Base-by-base conservation (phyloP, 129 eudicot genomes). In the Smallanthus sonchifolius region DNA sequence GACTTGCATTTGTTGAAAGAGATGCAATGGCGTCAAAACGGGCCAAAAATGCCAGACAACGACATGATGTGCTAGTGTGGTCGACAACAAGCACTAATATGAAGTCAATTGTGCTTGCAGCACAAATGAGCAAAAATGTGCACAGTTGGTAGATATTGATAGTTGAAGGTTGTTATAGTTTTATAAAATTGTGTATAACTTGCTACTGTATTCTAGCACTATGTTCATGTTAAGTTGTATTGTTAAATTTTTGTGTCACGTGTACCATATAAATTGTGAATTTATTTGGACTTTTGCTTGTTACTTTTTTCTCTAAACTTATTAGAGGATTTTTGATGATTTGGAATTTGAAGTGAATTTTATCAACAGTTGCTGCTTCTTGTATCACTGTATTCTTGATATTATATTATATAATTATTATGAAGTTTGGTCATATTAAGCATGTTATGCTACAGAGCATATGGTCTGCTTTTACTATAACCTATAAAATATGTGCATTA, bases 11-110 rank as follows among this genome's bases (percentile, higher is more conserved):
- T 85, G 72, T 81, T 16, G 98, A 90, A 81, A 88, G 98, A 86
- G 98, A 94, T 81, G 88, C 89, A 7, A 67, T 90, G 67, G 98
- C 98, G 0, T 96, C 98, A 35, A 94, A 94, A 79, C 91, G 98
- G 10, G 98, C 98, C 15, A 94, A 94, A 74, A 94, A 94, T 57
- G 96, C 89, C 59, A 88, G 98, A 70, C 97, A 94, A 75, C 83
- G 90, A 51, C 92, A 85, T 54, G 96, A 89, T 32, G 88, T 84
- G 72, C 84, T 82, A 81, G 93, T 90, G 57, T 79, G 89, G 96
- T 77, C 85, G 40, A 85, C 73, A 65, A 73, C 65, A 69, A 87
- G 84, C 79, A 65, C 89, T 0, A 86, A 82, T 49, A 93, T 87
- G 1, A 94, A 90, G 79, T 92, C 98, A 20, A 20, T 86, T 44